phyloP scores from a whole-genome alignment of 2,329 filamentous ascomycete species.

The Cordyceps cateniannulata region DNA sequence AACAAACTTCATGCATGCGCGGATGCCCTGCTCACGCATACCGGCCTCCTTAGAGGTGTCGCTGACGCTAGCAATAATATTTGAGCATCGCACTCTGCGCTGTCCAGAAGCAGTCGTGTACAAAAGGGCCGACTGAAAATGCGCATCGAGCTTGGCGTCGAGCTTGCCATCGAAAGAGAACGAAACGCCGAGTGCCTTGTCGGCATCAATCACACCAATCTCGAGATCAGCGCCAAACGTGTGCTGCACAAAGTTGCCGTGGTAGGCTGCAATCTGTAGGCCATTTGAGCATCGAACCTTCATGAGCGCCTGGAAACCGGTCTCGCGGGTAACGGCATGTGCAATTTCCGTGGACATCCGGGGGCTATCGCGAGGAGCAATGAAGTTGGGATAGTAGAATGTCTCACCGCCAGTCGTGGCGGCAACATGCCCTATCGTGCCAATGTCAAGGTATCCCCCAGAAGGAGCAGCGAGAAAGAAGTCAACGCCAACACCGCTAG shows the following conservation, averaged over 20 bases:
- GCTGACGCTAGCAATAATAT: conserved; percentile 86
- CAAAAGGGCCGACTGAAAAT: conserved; percentile 91
- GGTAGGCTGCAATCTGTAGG: conserved; percentile 86
- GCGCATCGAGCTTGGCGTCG: conserved; percentile 92
- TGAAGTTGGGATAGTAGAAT: conserved; percentile 96
- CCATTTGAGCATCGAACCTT: conserved; percentile 98
- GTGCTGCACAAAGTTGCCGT: conserved; percentile 94
- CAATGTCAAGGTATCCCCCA: conserved; percentile 87
- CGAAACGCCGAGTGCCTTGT: conserved; percentile 85
- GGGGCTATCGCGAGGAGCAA: conserved; percentile 74
- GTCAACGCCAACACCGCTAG: conserved; percentile 79
- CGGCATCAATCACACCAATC: conserved; percentile 84
- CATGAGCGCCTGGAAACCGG: conserved; percentile 93
- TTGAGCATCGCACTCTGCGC: conserved; percentile 84
- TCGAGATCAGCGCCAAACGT: conserved; percentile 92
- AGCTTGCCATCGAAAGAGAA: conserved; percentile 97
- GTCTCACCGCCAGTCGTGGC: conserved; percentile 89
- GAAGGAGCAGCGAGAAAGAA: conserved; percentile 91
- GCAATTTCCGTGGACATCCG: conserved; percentile 81
- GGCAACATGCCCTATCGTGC: conserved; percentile 82
- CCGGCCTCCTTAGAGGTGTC: conserved; percentile 47
- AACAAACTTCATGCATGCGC: conserved; percentile 84
- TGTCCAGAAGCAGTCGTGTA: conserved; percentile 91
- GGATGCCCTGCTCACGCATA: conserved; percentile 47
- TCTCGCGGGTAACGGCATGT: conserved; percentile 81